These are phyloP conservation scores for Trichosporon coremiiforme DNA, from an alignment of 1,284 basidiomycete species.

Conservation along the genomic window DNA sequence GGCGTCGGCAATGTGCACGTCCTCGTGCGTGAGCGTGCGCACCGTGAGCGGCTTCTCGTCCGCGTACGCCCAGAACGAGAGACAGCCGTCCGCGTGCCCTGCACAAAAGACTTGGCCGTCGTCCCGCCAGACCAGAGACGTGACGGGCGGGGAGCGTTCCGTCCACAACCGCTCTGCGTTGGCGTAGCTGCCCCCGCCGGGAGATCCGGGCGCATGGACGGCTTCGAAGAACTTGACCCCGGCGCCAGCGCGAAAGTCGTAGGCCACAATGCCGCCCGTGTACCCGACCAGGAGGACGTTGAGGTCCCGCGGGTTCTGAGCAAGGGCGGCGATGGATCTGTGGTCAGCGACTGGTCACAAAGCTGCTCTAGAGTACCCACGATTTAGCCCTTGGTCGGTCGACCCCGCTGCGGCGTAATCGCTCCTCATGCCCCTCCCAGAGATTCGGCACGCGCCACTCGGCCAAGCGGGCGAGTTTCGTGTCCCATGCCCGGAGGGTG, in stretches of 20 bases:
- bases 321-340: conserved; percentile 42
- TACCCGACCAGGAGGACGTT: conserved; percentile 80
- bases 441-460: conserved; percentile 68
- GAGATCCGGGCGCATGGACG: conserved; percentile 72
- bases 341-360: neutral
- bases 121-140: conserved; percentile 68
- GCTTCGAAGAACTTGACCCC: conserved; percentile 69
- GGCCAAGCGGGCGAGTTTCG: conserved; percentile 67
- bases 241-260: conserved; percentile 69
- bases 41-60: conserved; percentile 80
- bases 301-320: conserved; percentile 76
- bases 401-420: conserved; percentile 58
- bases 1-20: conserved; percentile 58
- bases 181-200: conserved; percentile 70
- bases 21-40: conserved; percentile 64
- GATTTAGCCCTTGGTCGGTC: neutral
- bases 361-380: neutral
- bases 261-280: conserved; percentile 73
- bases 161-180: conserved; percentile 64
- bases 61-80: conserved; percentile 82
- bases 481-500: conserved; percentile 65
- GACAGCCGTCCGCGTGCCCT: conserved; percentile 76
- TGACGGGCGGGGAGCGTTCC: conserved; percentile 72
- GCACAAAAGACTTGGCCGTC: conserved; percentile 60
- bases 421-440: conserved; percentile 74